Percentiles rank a stretch among this genome's conserved stretches.
phyloP scores from a whole-genome alignment of 495 filamentous ascomycete genomes.

The Penicillium simplicissimum region DNA sequence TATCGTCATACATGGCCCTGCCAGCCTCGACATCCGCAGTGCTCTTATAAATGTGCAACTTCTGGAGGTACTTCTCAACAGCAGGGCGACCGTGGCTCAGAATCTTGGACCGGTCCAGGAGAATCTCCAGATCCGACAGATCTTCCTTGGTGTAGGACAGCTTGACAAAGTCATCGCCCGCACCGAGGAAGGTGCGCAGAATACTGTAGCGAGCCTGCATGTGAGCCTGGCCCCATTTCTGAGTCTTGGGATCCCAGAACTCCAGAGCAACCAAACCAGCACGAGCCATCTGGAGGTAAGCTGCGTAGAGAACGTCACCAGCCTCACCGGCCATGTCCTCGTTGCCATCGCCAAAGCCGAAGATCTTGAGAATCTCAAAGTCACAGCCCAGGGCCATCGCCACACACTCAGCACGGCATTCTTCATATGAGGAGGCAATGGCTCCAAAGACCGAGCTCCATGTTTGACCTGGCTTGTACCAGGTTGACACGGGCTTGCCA shows the following conservation, averaged over 20 bases:
- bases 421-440: conserved; percentile 84
- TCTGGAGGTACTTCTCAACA: conserved; percentile 85
- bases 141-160: conserved; percentile 73
- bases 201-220: conserved; percentile 95
- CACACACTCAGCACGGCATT: conserved; percentile 81
- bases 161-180: conserved; percentile 78
- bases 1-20: conserved; percentile 73
- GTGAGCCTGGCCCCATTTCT: conserved; percentile 94
- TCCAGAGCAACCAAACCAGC: conserved; percentile 84
- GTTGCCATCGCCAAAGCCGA: conserved; percentile 80
- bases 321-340: conserved; percentile 71
- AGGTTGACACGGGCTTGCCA: conserved; percentile 73
- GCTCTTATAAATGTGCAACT: conserved; percentile 89
- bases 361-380: conserved; percentile 83
- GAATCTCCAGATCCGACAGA: conserved; percentile 76
- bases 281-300: conserved; percentile 89
- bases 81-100: conserved; percentile 66
- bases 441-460: conserved; percentile 92
- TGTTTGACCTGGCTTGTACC: conserved; percentile 91
- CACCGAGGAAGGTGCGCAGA: conserved; percentile 81
- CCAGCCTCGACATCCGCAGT: conserved; percentile 81
- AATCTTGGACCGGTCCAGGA: conserved; percentile 82
- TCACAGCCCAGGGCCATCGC: conserved; percentile 93
- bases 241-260: conserved; percentile 80
- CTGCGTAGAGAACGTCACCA: conserved; percentile 80